phyloP scores from a whole-genome alignment of 495 filamentous ascomycete genomes.

The Talaromyces wortmannii region DNA sequence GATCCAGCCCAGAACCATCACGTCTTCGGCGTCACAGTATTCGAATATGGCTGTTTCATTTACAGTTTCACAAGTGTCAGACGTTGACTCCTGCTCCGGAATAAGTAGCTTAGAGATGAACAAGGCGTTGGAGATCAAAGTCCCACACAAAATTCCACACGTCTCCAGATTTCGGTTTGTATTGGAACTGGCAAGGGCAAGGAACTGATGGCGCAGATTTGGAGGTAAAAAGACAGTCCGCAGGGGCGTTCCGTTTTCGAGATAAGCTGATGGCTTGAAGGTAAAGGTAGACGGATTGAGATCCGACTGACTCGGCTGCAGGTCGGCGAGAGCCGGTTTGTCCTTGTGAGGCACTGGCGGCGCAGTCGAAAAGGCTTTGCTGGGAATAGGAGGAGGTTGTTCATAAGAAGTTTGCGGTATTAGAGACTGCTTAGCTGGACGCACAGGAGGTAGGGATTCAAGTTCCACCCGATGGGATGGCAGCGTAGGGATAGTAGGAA shows the following conservation, averaged over 20 bases:
- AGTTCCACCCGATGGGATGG: conserved; percentile 1
- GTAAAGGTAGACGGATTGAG: conserved; percentile 53
- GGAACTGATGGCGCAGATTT: conserved; percentile 63
- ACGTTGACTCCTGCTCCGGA: conserved; percentile 81
- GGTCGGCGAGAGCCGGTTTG: conserved; percentile 18
- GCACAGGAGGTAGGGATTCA: conserved; percentile 26
- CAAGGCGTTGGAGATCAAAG: conserved; percentile 82
- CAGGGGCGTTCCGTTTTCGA: conserved; percentile 81
- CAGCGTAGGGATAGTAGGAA: conserved; percentile 7
- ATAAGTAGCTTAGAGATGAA: conserved; percentile 86
- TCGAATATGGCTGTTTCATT: conserved; percentile 80
- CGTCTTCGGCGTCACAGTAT: conserved; percentile 76
- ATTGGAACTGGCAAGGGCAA: conserved; percentile 64
- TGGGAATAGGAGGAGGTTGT: conserved; percentile 19
- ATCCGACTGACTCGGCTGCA: conserved; percentile 17
- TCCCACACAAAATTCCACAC: conserved; percentile 89
- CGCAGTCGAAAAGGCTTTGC: conserved; percentile 14
- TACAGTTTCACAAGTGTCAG: conserved; percentile 88
- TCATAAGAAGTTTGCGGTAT: conserved; percentile 14
- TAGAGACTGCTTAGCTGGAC: conserved; percentile 41
- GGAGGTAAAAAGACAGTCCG: conserved; percentile 83
- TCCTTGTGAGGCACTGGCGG: conserved; percentile 28
- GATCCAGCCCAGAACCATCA: conserved; percentile 94
- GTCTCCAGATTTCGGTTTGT: conserved; percentile 81
- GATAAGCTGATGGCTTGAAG: conserved; percentile 78